Evolutionary conservation across 306 rosid genomes (phyloP).

Genomic region (Lathyrus sativus): DNA sequence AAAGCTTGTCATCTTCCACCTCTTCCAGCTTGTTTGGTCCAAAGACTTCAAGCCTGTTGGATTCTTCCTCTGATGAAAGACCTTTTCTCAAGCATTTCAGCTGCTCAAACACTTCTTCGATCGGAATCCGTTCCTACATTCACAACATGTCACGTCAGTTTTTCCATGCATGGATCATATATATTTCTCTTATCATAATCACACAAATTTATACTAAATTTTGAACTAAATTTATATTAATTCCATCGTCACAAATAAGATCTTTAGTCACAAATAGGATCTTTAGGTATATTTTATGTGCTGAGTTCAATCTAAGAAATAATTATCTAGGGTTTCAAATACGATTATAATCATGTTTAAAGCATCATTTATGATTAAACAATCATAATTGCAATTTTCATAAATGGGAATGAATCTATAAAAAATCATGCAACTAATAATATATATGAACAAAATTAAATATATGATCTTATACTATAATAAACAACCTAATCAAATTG

Average conservation of each 20-base stretch:
- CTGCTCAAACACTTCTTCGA: constrained; percentile 85
- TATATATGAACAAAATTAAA: background rate
- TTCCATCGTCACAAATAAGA: too few relatives aligned
- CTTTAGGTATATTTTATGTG: too few relatives aligned
- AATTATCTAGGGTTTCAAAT: background rate
- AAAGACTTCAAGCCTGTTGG: constrained; percentile 73
- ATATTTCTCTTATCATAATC: background rate
- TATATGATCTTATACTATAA: background rate
- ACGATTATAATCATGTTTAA: background rate
- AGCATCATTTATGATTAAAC: background rate
- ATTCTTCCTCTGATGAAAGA: constrained; percentile 77
- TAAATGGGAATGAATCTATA: background rate
- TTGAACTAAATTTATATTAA: too few relatives aligned
- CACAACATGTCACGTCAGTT: too few relatives aligned
- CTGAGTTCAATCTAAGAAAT: too few relatives aligned
- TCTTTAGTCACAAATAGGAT: too few relatives aligned
- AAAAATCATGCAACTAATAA: background rate
- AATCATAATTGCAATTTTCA: background rate
- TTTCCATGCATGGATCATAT: background rate
- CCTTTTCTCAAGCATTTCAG: constrained; percentile 86
- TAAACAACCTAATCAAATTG: background rate
- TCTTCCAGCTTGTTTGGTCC: constrained; percentile 97
- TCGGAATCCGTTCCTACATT: constrained; percentile 71
- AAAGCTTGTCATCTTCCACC: constrained; percentile 78
- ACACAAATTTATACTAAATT: background rate